Evolutionary conservation across 176 grass and related monocot species (phyloP).

Genomic region (Tillandsia fasciculata): DNA sequence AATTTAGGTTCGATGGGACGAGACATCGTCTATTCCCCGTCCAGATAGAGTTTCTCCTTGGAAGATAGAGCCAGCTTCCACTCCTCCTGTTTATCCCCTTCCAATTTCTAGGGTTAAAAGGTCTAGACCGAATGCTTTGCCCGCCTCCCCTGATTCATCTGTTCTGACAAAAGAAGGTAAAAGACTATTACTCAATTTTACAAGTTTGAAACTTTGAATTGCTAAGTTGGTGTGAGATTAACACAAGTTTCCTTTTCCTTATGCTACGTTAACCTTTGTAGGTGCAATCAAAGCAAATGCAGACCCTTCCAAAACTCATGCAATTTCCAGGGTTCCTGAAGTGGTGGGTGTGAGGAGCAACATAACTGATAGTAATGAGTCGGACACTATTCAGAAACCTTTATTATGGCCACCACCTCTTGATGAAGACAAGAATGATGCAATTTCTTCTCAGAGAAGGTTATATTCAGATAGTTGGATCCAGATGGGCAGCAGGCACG

Average conservation of each 20-base stretch:
- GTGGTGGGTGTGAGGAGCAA: conserved; percentile 45
- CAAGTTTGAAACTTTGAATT: background rate
- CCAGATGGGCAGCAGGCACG: conserved; percentile 43
- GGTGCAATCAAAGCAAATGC: conserved; percentile 29
- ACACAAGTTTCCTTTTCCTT: background rate
- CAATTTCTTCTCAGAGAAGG: conserved; percentile 33
- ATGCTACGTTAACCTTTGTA: conserved; percentile 18
- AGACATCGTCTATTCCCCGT: conserved; percentile 66
- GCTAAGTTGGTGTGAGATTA: background rate
- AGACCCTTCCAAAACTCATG: conserved; percentile 41
- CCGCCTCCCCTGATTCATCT: conserved; percentile 54
- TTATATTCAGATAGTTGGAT: conserved; percentile 39
- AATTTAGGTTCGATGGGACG: conserved; percentile 85
- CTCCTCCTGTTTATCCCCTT: conserved; percentile 64
- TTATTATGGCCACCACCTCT: conserved; percentile 49
- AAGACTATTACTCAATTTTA: background rate
- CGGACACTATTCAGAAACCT: conserved; percentile 58
- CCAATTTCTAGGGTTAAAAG: conserved; percentile 68
- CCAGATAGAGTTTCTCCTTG: conserved; percentile 86
- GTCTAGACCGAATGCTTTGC: conserved; percentile 41
- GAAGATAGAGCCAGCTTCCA: conserved; percentile 83
- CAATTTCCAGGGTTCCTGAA: conserved; percentile 54
- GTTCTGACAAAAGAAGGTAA: conserved; percentile 76
- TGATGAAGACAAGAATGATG: conserved; percentile 22
- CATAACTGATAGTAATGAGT: conserved; percentile 42